Base-by-base conservation (phyloP, 805 yeast genomes). In the Kodamaea hsintzibuensis region DNA sequence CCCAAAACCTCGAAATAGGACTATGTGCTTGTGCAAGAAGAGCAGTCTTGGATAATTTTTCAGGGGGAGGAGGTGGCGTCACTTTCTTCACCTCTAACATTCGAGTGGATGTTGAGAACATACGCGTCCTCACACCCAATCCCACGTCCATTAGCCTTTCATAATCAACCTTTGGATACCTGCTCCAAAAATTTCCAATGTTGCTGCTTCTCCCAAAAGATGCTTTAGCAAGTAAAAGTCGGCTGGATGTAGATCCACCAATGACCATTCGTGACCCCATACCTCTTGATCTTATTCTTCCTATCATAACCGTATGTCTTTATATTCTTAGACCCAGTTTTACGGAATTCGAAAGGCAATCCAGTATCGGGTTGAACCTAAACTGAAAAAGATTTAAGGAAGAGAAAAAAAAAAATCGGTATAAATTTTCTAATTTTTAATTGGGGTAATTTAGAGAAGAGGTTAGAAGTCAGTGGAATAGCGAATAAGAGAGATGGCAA, bases 21-120 rank as follows among this genome's bases (percentile, higher is more conserved):
- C 67, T 63, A 7, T 64, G 55, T 4, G 77, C 68, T 49, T 65
- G 68, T 1, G 68, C 57, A 17, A 75, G 62, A 19, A 75, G 68
- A 3, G 52, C 38, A n/a, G 52, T 58, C 43, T 61, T 61, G 48
- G 61, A 55, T 45, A 50, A 17, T 22, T 48, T 48, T n/a, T 27
- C 39, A 14, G 27, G 47, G 14, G 16, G 33, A 25, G 18, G 30
- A 18, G 35, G 35, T 9, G 35, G 13, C 35, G 13, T 12, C 10
- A 30, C 13, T 30, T 3, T 8, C 13, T 30, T 30, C 35, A 30
- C 35, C 35, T 30, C 35, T 5, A 30, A 8, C 35, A 30, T 30
- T 9, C 35, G 35, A 30, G 12, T 30, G 35, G 35, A 5, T 12
- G 35, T 30, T 2, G 35, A 9, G 35, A 30, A 30, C 10, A 8